phyloP scores from a whole-genome alignment of 2,329 filamentous ascomycete genomes.

The Aspergillus sp. region DNA sequence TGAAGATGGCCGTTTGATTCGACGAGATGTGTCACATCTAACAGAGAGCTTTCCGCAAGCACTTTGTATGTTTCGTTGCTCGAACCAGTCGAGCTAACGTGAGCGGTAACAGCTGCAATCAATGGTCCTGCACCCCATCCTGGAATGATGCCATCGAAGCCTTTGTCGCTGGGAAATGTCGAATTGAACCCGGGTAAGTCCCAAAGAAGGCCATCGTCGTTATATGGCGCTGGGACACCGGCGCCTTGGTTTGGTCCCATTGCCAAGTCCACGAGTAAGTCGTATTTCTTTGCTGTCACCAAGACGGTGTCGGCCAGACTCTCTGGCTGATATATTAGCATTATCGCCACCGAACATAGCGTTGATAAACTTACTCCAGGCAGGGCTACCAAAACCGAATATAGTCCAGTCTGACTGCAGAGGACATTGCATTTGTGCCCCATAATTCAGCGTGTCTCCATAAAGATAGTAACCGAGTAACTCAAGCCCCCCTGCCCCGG shows the following conservation, averaged over 20 bases:
- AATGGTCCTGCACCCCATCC: slow-evolving; percentile 7
- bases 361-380: not conserved
- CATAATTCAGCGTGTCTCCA: not conserved
- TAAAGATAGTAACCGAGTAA: not conserved
- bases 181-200: not conserved
- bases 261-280: slow-evolving; percentile 49
- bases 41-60: not conserved
- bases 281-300: slow-evolving; percentile 30
- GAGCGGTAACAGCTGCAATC: not conserved
- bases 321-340: not conserved
- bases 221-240: slow-evolving; percentile 45
- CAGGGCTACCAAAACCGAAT: slow-evolving; percentile 1
- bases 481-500: not conserved
- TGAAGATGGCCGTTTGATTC: not conserved
- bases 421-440: not conserved
- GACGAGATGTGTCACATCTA: not conserved
- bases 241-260: slow-evolving; percentile 52
- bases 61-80: not conserved
- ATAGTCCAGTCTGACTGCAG: slow-evolving; percentile 3
- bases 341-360: too few species aligned
- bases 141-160: not conserved
- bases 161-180: not conserved
- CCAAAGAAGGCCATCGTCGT: slow-evolving; percentile 32
- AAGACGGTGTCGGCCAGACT: not conserved
- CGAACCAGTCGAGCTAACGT: not conserved